Percentiles rank a stretch among this genome's conserved stretches.
Evolutionary conservation across 2,329 filamentous ascomycete species (phyloP).

Genomic region (Microdochium nivale): DNA sequence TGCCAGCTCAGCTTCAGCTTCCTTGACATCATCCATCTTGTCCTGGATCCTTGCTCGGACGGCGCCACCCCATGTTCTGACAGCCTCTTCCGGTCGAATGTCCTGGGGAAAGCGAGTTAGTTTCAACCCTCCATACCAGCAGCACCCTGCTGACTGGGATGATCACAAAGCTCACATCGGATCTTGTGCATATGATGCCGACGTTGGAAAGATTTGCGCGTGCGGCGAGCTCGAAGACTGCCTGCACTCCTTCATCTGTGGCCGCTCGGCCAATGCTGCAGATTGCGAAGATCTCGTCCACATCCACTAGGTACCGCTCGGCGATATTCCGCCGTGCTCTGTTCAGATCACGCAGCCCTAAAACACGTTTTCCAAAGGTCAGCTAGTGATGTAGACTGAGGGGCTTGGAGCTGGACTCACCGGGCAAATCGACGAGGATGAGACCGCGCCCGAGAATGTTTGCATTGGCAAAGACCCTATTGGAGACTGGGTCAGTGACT

Average conservation of each 20-base stretch:
- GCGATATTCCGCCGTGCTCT: slow-evolving; percentile 32
- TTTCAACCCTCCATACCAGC: background rate
- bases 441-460: slow-evolving; percentile 38
- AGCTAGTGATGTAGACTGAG: background rate
- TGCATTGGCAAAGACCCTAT: slow-evolving; percentile 8
- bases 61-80: slow-evolving; percentile 19
- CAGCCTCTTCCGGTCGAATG: slow-evolving; percentile 22
- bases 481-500: background rate
- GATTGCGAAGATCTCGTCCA: slow-evolving; percentile 37
- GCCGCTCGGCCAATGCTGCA: slow-evolving; percentile 30
- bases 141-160: background rate
- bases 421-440: slow-evolving; percentile 38
- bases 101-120: slow-evolving; percentile 13
- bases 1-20: slow-evolving; percentile 6
- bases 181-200: slow-evolving; percentile 32
- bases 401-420: slow-evolving; percentile 14
- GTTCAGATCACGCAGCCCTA: slow-evolving; percentile 38
- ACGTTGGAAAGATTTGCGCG: slow-evolving; percentile 27
- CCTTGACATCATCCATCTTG: slow-evolving; percentile 2
- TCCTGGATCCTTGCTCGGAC: slow-evolving; percentile 8
- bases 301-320: slow-evolving; percentile 32
- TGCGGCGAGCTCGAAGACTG: slow-evolving; percentile 30
- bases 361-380: background rate
- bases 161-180: slow-evolving; percentile 22
- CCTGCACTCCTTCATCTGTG: slow-evolving; percentile 29